Conservation (phyloP, 768 basidiomycete species). For the Hericium coralloides region DNA sequence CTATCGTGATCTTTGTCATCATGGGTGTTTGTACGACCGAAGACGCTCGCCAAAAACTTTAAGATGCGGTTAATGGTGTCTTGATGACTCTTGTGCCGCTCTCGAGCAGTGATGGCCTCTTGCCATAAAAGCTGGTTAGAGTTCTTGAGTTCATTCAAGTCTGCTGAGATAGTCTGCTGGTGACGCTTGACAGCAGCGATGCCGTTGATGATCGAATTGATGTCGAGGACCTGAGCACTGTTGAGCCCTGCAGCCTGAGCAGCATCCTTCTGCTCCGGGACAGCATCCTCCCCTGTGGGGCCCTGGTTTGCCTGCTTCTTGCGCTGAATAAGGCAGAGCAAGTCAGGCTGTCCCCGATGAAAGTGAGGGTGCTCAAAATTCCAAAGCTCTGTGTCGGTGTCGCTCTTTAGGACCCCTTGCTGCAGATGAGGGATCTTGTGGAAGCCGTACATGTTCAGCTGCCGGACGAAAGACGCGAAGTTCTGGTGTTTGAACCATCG, state of each 20-base stretch:
- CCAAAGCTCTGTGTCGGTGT: constrained; percentile 75
- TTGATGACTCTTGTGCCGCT: constrained; percentile 84
- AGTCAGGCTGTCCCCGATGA: constrained; percentile 78
- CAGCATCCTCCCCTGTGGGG: constrained; percentile 20
- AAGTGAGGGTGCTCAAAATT: constrained; percentile 92
- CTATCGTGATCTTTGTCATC: constrained; percentile 29
- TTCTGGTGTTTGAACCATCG: constrained; percentile 95
- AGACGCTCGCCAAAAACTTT: constrained; percentile 89
- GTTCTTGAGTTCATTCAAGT: constrained; percentile 80
- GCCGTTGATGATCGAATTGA: constrained; percentile 71
- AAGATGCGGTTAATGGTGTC: constrained; percentile 95
- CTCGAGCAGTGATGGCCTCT: constrained; percentile 71
- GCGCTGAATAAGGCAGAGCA: constrained; percentile 80
- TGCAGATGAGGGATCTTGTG: constrained; percentile 94
- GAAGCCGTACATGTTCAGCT: constrained; percentile 95
- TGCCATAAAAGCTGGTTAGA: constrained; percentile 91
- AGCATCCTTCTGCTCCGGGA: constrained; percentile 15
- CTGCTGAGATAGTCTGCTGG: constrained; percentile 84
- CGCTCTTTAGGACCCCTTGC: constrained; percentile 83
- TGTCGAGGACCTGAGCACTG: constrained; percentile 55
- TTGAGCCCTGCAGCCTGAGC: constrained; percentile 18
- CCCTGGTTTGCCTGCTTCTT: constrained; percentile 50
- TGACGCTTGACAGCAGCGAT: constrained; percentile 85
- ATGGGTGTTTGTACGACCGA: constrained; percentile 42
- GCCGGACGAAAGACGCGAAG: constrained; percentile 86